These are phyloP conservation scores for Ganoderma lingzhi DNA, from an alignment of 1,284 basidiomycete species.

Conservation along the genomic window DNA sequence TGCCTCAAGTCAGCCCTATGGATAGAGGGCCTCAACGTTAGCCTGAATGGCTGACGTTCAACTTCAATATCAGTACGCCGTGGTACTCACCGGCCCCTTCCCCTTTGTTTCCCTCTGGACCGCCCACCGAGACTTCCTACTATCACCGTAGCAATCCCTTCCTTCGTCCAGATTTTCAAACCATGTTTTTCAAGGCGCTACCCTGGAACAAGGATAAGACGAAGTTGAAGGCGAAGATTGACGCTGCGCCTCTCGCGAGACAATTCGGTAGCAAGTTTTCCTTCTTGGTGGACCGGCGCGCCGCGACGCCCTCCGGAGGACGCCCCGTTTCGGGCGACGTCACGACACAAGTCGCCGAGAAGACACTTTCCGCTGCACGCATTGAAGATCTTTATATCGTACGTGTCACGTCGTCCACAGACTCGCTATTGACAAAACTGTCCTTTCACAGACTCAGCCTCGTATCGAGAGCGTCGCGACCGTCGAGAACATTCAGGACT, in stretches of 20 bases:
- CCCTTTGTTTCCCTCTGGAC: background rate
- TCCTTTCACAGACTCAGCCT: background rate
- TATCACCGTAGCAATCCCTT: background rate
- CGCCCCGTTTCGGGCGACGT: background rate
- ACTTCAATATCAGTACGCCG: background rate
- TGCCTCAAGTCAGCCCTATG: background rate
- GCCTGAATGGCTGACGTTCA: background rate
- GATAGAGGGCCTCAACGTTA: background rate
- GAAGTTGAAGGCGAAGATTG: background rate
- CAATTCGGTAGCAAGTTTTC: background rate
- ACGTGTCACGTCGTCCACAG: background rate
- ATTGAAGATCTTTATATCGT: background rate
- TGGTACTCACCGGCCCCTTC: background rate
- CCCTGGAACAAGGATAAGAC: slow-evolving; percentile 1
- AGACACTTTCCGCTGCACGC: background rate
- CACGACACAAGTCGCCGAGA: background rate
- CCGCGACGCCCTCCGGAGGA: background rate
- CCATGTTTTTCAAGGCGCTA: background rate
- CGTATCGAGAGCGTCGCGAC: background rate
- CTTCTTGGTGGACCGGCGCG: background rate
- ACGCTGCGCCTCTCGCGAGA: background rate
- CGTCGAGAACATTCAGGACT: background rate
- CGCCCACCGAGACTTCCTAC: too few relatives aligned
- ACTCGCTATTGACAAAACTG: background rate
- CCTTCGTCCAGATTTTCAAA: background rate